Conservation (phyloP, 176 grass and related monocot species). For the Aegilops longissima region DNA sequence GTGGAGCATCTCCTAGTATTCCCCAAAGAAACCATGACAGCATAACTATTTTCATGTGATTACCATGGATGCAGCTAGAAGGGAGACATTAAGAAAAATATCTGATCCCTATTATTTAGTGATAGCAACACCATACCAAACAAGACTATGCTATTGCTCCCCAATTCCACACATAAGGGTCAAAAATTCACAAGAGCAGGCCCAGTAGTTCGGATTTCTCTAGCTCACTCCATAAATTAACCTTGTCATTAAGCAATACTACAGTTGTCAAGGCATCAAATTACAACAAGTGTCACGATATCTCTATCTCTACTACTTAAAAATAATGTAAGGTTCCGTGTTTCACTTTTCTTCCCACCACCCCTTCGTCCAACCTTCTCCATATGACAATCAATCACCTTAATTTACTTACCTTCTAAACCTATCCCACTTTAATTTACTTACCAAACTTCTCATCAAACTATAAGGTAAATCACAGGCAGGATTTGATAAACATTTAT, state of each 20-base stretch:
- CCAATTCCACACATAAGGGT: not conserved
- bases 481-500: no score
- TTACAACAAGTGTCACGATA: not conserved
- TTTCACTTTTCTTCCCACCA: no score
- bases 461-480: no score
- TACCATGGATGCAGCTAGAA: conserved; percentile 14
- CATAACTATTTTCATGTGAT: not conserved
- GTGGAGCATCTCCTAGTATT: not conserved
- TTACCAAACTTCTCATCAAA: no score
- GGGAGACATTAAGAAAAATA: not conserved
- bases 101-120: not conserved
- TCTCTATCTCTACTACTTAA: no score
- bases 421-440: no score
- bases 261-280: not conserved
- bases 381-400: no score
- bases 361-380: no score
- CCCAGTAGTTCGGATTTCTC: not conserved
- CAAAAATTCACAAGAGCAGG: not conserved
- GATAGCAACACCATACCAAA: not conserved
- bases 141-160: not conserved
- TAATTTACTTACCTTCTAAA: not conserved
- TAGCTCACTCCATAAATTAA: not conserved
- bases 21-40: not conserved
- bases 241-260: not conserved
- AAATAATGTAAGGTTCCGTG: no score